A percentile compares a stretch with the other conserved stretches of the same genome.
Conservation (phyloP, 768 basidiomycete genomes). For the Termitomyces sp. region DNA sequence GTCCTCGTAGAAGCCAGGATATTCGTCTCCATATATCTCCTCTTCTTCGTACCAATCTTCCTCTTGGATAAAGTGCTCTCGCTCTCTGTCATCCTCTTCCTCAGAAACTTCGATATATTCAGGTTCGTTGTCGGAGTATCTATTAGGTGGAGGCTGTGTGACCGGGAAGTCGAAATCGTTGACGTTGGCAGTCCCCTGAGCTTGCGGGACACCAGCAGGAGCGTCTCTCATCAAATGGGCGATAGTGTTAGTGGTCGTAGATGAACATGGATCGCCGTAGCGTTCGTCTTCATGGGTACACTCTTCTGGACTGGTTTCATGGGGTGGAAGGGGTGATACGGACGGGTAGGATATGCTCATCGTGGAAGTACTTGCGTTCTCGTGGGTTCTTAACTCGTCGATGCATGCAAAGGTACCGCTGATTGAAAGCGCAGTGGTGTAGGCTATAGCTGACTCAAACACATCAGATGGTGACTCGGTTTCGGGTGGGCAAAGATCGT, state of each 20-base stretch:
- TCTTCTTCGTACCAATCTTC: neutral
- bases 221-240: neutral
- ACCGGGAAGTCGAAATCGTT: neutral
- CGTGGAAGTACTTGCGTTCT: neutral
- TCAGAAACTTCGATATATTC: neutral
- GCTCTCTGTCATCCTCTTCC: neutral
- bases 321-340: neutral
- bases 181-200: neutral
- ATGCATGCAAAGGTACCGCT: neutral
- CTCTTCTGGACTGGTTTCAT: neutral
- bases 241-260: neutral
- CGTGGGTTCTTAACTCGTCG: neutral
- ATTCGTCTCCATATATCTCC: neutral
- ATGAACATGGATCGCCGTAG: neutral
- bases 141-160: neutral
- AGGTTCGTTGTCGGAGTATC: neutral
- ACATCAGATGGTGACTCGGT: neutral
- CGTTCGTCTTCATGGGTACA: neutral
- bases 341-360: neutral
- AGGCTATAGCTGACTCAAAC: neutral
- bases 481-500: neutral
- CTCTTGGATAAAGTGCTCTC: neutral
- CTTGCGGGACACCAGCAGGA: neutral
- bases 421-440: neutral
- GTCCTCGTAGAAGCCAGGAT: neutral